Base-by-base conservation (phyloP, 1,139 yeast genomes). In the Magnusiomyces suaveolens region DNA sequence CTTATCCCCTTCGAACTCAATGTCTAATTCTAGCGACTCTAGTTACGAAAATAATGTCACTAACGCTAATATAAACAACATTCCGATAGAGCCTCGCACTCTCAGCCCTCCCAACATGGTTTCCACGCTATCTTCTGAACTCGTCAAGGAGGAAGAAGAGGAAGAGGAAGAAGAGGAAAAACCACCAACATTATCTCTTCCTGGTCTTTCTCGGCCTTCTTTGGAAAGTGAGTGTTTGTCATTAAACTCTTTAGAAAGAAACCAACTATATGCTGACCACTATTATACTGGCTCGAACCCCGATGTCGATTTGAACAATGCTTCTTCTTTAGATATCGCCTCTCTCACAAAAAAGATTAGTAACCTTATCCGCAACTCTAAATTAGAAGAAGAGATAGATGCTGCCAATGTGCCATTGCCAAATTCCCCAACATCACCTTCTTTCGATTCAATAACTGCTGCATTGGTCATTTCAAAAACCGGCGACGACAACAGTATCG, bases 281-380 rank as follows among this genome's bases (percentile, higher is more conserved):
- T n/a, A n/a, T n/a, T n/a, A n/a, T 38, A 2, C 14, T n/a, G 41
- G 14, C 16, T 38, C 14, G 41, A 38, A n/a, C 23, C 20, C 46
- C 10, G 24, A 23, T 41, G 12, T 14, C 23, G 36, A 29, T 29
- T 29, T 29, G 36, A 6, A 29, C 16, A 36, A 21, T 14, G 29
- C 18, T 8, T 43, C 47, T 23, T 43, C 47, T 8, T 23, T 43
- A 25, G 47, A 43, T 16, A 24, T 43, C 32, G 3, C 47, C 8
- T 16, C 47, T 23, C 43, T 54, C 20, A 51, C 43, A 25, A 54
- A 54, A 29, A 52, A 54, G 33, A 41, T 54, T 3, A 51, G 54
- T 26, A 46, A 50, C 18, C 51, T 54, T 16, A 54, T 54, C 36
- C 46, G 56, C 4, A 36, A 36, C 18, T 36, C 41, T 14, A n/a